Evolutionary conservation across 2,329 filamentous ascomycete genomes (phyloP).

Genomic region (Cryphonectria nitschkei): DNA sequence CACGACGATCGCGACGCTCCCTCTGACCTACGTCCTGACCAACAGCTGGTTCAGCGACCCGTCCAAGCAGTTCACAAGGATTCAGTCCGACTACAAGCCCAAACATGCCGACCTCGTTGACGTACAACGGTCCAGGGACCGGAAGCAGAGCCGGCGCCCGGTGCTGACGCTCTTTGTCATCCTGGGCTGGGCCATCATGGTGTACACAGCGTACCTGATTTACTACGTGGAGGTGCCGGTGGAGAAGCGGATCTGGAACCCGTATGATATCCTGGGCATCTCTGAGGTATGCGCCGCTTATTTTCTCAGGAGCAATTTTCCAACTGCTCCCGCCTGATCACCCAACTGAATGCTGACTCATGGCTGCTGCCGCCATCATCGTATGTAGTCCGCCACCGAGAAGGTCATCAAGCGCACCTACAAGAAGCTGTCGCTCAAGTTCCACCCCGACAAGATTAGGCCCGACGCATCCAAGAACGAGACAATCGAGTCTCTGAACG

Average conservation of each 20-base stretch:
- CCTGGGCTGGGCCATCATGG: conserved; percentile 81
- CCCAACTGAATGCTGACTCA: conserved; percentile 18
- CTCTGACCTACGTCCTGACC: conserved; percentile 86
- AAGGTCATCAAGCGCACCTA: conserved; percentile 93
- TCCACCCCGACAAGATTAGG: conserved; percentile 90
- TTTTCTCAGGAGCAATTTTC: neutral
- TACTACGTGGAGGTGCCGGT: conserved; percentile 69
- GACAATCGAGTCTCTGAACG: conserved; percentile 81
- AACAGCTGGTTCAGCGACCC: conserved; percentile 72
- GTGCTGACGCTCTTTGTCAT: conserved; percentile 81
- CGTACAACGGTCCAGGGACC: conserved; percentile 80
- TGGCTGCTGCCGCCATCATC: conserved; percentile 15
- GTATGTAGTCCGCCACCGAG: conserved; percentile 73
- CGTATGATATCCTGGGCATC: conserved; percentile 90
- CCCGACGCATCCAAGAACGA: conserved; percentile 87
- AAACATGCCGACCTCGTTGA: conserved; percentile 84
- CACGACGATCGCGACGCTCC: conserved; percentile 82
- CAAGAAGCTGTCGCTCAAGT: conserved; percentile 80
- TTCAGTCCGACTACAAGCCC: conserved; percentile 79
- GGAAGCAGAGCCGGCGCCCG: conserved; percentile 84
- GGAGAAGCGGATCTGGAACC: conserved; percentile 85
- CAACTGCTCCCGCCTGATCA: neutral
- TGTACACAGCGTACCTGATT: conserved; percentile 91
- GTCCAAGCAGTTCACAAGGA: conserved; percentile 79
- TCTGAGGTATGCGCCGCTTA: conserved; percentile 63